phyloP scores from a whole-genome alignment of 2,329 filamentous ascomycete genomes.

The Coniochaeta ligniaria region DNA sequence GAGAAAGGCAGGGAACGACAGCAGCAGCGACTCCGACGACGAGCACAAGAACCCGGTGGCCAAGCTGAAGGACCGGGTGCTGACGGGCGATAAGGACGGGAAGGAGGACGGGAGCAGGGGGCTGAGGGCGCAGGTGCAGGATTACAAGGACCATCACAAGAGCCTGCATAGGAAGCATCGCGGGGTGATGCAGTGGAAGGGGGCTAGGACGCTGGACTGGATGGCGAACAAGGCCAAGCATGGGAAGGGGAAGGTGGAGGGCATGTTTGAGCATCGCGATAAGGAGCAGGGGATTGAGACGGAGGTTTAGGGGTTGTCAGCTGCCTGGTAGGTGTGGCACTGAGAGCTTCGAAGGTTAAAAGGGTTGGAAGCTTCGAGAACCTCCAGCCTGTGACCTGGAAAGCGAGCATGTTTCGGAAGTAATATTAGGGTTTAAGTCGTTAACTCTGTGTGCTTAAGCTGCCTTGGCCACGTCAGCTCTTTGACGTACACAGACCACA shows the following conservation, averaged over 20 bases:
- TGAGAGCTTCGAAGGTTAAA: too few species aligned
- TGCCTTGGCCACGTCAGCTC: too few species aligned
- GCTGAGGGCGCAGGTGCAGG: conserved; percentile 42
- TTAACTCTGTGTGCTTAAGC: too few species aligned
- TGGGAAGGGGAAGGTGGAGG: conserved; percentile 51
- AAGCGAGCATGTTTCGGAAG: too few species aligned
- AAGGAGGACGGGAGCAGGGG: conserved; percentile 36
- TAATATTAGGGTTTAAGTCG: too few species aligned
- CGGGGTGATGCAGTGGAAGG: conserved; percentile 69
- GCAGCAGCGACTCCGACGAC: conserved; percentile 8
- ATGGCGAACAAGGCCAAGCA: conserved; percentile 42
- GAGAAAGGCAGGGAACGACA: conserved; percentile 21
- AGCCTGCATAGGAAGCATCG: conserved; percentile 58
- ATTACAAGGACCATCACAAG: conserved; percentile 53
- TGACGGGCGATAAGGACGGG: conserved; percentile 21
- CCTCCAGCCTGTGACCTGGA: too few species aligned
- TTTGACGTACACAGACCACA: too few species aligned
- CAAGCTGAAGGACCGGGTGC: conserved; percentile 16
- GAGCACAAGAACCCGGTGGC: conserved; percentile 5
- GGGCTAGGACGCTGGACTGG: conserved; percentile 42
- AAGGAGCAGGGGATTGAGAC: conserved; percentile 58
- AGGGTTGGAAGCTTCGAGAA: too few species aligned
- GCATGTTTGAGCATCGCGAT: conserved; percentile 51
- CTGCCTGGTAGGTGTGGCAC: neutral
- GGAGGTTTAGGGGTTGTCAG: conserved; percentile 43